Evolutionary conservation across 2,329 filamentous ascomycete genomes (phyloP), one percentile per base, ranked within the genome.

Genomic region (Diaporthe humulicola): DNA sequence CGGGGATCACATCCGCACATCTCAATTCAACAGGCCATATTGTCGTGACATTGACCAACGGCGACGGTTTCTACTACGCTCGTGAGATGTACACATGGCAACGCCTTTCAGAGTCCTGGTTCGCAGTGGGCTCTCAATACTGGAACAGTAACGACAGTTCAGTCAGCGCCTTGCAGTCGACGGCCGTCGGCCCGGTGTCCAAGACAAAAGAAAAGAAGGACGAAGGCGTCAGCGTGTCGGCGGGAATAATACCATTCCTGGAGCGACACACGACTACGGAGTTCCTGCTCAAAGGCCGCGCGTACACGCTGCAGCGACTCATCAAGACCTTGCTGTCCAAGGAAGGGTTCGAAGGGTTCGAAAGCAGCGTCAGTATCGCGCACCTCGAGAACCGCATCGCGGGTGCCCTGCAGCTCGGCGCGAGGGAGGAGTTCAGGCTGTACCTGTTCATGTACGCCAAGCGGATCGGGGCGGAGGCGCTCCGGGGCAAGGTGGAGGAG

Each of bases 401-500:
- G 3, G 97, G 95, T 5, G 95, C 97, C 0, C 86, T 97, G 81
- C 93, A 95, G 75, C 87, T 99, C 0, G 94, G 93, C 4, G 93
- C 97, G 0, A 93, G 92, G 79, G 96, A 98, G 74, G 97, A 99
- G 82, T 99, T 98, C 85, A 92, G 95, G 74, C 88, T 98, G 1
- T 98, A 98, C 81, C 87, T 99, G n/a, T 93, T 95, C 80, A 98
- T 98, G 95, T 99, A 99, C 81, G 96, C 96, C 4, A 98, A 98
- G 86, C 92, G 97, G 0, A 90, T 99, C 8, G 97, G 97, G 1
- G 95, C 95, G 0, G 97, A 99, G 83, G 95, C 95, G 0, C 86
- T 96, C 70, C 92, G 93, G 78, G 89, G 91, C 73, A 99, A 99
- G 85, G 95, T 98, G 2, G 96, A 98, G 82, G 97, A 99, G 85